Percentiles rank a stretch among this genome's conserved stretches.
Evolutionary conservation across 768 basidiomycete species (phyloP).

Genomic region (Boletus rufocinnamomeus): DNA sequence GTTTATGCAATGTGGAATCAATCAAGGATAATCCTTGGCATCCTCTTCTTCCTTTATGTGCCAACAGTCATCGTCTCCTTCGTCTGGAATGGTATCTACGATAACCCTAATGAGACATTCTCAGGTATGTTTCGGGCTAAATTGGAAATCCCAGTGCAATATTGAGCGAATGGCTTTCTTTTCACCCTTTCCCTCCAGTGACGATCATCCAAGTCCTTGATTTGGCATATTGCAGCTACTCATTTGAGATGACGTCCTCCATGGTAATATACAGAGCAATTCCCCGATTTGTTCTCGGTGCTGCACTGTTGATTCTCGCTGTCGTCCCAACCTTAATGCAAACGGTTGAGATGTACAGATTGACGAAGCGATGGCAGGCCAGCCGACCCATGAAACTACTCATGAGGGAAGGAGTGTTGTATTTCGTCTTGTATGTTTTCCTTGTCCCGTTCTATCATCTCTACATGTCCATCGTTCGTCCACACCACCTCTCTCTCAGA

Average conservation of each 20-base stretch:
- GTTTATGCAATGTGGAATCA: slow-evolving; percentile 18
- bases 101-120: not conserved
- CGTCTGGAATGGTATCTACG: slow-evolving; percentile 1
- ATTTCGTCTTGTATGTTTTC: slow-evolving; percentile 17
- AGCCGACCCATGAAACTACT: slow-evolving; percentile 10
- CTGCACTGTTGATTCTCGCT: slow-evolving; percentile 9
- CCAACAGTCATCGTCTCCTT: not conserved
- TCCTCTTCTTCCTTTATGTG: slow-evolving; percentile 7
- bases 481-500: too few relatives aligned
- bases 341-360: slow-evolving; percentile 5
- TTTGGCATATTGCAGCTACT: slow-evolving; percentile 1
- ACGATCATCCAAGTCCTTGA: not conserved
- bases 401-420: slow-evolving; percentile 8
- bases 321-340: not conserved
- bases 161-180: not conserved
- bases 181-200: not conserved
- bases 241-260: not conserved
- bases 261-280: slow-evolving; percentile 7
- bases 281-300: slow-evolving; percentile 7
- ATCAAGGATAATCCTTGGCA: slow-evolving; percentile 8
- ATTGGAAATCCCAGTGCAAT: not conserved
- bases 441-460: not conserved
- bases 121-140: not conserved
- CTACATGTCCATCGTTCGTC: not conserved
- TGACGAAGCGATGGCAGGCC: slow-evolving; percentile 7